Base-by-base conservation (phyloP, 495 filamentous ascomycete species). In the Penicillium crystallinum region DNA sequence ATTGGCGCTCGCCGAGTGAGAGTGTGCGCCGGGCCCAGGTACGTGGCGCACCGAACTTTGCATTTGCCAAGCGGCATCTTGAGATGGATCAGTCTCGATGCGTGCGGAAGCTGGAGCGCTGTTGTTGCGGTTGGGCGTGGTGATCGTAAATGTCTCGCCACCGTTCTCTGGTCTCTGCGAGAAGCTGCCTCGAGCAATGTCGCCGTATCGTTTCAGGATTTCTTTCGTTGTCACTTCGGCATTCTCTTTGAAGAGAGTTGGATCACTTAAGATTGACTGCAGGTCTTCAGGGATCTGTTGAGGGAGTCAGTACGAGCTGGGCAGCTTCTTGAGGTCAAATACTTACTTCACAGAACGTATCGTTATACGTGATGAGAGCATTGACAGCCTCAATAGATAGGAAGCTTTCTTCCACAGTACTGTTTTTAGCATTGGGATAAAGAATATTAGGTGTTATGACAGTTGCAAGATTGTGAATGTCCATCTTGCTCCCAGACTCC, bases 381-480 rank as follows among this genome's bases (percentile, higher is more conserved):
- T 93, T 88, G 7, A 99, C 86, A 22, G 91, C 91, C 61, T 95
- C 89, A 43, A 99, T 96, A 12, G 91, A 89, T 58, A 87, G 77
- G 77, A 97, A 96, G 58, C 88, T 92, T 56, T 86, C 85, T 58
- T 93, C 90, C 11, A 84, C 79, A 55, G 82, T 84, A 38, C 79
- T 77, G 55, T 76, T 85, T 62, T 84, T 83, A 29, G 78, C 75
- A 57, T 82, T 86, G 10, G 87, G 83, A 58, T 89, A 90, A 12
- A 99, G 82, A 47, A 99, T 87, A 55, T 99, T 99, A 0, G 93
- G 93, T 6, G 91, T 89, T 57, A 99, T 95, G 52, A 99, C 93
- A n/a, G 95, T 97, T 6, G 93, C 89, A 47, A 99, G 81, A 62
- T 99, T 99, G 69, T 96, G 91, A 43, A 93, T 90, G 69, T 99